Conservation (phyloP, 345 rosid genomes). For the Gossypium rotundifolium region DNA sequence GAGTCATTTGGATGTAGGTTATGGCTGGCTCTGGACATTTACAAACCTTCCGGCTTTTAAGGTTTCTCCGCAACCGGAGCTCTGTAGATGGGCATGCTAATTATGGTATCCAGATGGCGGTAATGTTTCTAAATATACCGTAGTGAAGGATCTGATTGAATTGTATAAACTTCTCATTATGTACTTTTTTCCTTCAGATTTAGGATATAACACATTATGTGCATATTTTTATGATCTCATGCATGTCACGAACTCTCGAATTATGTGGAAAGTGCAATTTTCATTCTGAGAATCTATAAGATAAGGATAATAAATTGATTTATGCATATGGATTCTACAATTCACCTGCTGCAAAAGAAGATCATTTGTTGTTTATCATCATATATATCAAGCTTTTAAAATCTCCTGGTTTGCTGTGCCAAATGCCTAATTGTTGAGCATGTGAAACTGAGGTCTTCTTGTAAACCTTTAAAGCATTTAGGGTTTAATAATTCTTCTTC, state of each 20-base stretch:
- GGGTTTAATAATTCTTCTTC: neutral
- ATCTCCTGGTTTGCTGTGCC: neutral
- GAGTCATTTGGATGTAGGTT: slow-evolving; percentile 42
- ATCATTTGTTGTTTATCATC: neutral
- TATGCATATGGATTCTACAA: neutral
- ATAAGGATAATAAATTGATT: neutral
- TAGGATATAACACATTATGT: neutral
- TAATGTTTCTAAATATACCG: slow-evolving; percentile 30
- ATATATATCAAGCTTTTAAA: neutral
- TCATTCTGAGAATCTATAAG: neutral
- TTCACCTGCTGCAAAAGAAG: neutral
- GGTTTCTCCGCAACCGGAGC: slow-evolving; percentile 71
- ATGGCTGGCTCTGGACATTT: slow-evolving; percentile 99
- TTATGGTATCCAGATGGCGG: slow-evolving; percentile 92
- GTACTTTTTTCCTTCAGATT: neutral
- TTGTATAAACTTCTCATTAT: neutral
- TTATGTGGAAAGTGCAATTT: neutral
- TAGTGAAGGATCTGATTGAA: neutral
- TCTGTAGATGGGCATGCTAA: slow-evolving; percentile 80
- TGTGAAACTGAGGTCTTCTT: neutral
- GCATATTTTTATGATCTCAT: slow-evolving; percentile 3
- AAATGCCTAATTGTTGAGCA: neutral
- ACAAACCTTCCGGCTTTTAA: slow-evolving; percentile 70
- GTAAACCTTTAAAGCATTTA: neutral
- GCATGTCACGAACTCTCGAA: neutral